Base-by-base conservation (phyloP, 805 yeast species). In the Spencermartinsiella europaea region DNA sequence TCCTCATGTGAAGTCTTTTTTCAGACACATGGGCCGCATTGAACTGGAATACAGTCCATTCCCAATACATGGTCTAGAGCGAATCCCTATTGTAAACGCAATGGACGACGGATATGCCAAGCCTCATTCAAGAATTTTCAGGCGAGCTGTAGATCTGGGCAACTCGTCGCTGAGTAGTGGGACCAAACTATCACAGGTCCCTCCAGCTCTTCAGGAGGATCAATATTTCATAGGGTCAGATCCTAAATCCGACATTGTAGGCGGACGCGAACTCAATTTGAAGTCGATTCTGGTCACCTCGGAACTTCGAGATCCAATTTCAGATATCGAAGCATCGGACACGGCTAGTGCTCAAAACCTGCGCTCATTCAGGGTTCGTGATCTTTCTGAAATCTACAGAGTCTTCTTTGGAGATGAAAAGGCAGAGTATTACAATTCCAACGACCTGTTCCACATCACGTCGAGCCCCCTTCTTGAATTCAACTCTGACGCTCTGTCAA, bases 181-280 rank as follows among this genome's bases (percentile, higher is more conserved):
- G 45, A 52, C 8, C 44, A 52, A 31, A 27, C 49, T 4, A 14
- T 39, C 20, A 7, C 33, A 4, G 21, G 20, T 5, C 5, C 19
- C 10, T 20, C 22, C 40, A 21, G 40, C n/a, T 10, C 8, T 7
- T 38, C 33, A 31, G 21, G 39, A 28, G 10, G 46, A 44, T 3
- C n/a, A 40, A 3, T 60, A 57, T 55, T 60, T 54, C 37, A 44
- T 61, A 3, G 65, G 65, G 8, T 45, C 52, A 5, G 43, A 42
- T 4, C 49, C 47, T 1, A 36, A 16, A 5, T 43, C 45, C 12
- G 54, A 50, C 27, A 42, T 40, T 17, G 40, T 44, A 10, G 34
- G 22, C 21, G 38, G 16, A 4, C 38, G 37, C 10, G 22, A 22
- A 14, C 44, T 49, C 20, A 17, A 41, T 5, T 33, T 46, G 21